Conservation (phyloP, 2,329 filamentous ascomycete genomes). For the Scedosporium minutisporum region DNA sequence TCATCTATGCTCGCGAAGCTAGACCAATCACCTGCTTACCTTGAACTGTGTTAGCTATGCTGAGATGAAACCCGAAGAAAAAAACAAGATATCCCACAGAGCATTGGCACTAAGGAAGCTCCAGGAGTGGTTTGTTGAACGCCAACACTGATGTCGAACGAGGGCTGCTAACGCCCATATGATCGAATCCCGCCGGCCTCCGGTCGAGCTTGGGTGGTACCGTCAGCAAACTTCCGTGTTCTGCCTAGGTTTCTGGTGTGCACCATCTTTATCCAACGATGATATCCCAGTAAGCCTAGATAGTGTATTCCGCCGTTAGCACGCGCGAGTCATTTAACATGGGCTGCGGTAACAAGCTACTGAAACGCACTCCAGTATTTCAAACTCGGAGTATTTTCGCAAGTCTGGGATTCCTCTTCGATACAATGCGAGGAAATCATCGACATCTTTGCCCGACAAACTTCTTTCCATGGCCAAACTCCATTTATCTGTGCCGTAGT, state of each 20-base stretch:
- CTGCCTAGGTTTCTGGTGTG: too few relatives aligned
- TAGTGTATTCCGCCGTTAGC: not conserved
- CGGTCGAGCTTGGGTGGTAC: too few relatives aligned
- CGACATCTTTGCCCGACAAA: conserved; percentile 17
- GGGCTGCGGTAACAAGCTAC: not conserved
- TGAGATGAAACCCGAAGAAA: conserved; percentile 81
- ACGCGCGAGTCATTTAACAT: not conserved
- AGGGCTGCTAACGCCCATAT: not conserved
- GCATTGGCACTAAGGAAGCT: conserved; percentile 80
- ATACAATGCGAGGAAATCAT: conserved; percentile 58
- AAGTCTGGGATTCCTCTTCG: conserved; percentile 61
- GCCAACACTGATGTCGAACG: conserved; percentile 10
- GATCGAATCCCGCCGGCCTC: too few relatives aligned
- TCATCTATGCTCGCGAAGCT: not conserved
- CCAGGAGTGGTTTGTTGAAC: conserved; percentile 63
- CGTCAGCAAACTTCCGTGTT: too few relatives aligned
- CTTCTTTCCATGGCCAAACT: not conserved
- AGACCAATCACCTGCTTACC: not conserved
- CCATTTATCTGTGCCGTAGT: conserved; percentile 7
- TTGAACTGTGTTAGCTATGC: conserved; percentile 51
- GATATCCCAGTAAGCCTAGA: not conserved
- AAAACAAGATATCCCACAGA: conserved; percentile 91
- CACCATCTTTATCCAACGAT: not conserved
- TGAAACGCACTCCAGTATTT: conserved; percentile 58
- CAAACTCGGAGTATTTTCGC: conserved; percentile 64